These are phyloP conservation scores for Aspergillus neoniger DNA, from an alignment of 2,329 filamentous ascomycete species.

Conservation along the genomic window DNA sequence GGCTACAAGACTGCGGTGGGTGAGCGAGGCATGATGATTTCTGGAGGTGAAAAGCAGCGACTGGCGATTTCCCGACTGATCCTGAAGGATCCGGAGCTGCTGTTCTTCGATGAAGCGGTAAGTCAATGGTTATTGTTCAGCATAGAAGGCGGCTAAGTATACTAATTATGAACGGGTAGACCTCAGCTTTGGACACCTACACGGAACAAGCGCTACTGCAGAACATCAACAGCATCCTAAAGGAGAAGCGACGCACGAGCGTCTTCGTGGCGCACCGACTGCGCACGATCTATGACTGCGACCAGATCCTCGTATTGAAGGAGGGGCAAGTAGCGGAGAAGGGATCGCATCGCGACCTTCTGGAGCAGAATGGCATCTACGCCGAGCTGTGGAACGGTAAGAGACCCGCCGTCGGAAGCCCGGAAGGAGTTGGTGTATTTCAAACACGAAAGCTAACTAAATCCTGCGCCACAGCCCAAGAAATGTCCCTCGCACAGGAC, in stretches of 20 bases:
- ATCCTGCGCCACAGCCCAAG: slow-evolving; percentile 55
- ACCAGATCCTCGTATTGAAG: slow-evolving; percentile 87
- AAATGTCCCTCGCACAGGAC: slow-evolving; percentile 53
- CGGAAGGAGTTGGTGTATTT: neutral
- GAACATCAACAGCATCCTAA: slow-evolving; percentile 90
- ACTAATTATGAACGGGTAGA: slow-evolving; percentile 44
- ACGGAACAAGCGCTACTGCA: slow-evolving; percentile 87
- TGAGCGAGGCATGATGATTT: slow-evolving; percentile 95
- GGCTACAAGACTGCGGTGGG: slow-evolving; percentile 90
- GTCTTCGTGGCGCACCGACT: slow-evolving; percentile 93
- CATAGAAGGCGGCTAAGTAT: neutral
- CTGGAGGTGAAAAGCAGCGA: slow-evolving; percentile 89
- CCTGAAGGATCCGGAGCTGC: slow-evolving; percentile 82
- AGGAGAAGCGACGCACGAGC: slow-evolving; percentile 84
- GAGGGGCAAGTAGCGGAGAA: slow-evolving; percentile 83
- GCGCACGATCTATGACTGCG: slow-evolving; percentile 89
- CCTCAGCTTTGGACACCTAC: slow-evolving; percentile 86
- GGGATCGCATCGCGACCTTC: slow-evolving; percentile 81
- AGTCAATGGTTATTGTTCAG: slow-evolving; percentile 28
- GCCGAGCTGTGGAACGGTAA: slow-evolving; percentile 86
- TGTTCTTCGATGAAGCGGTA: slow-evolving; percentile 92
- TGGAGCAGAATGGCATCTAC: slow-evolving; percentile 74
- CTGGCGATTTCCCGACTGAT: slow-evolving; percentile 80
- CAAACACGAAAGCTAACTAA: slow-evolving; percentile 8
- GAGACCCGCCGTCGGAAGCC: slow-evolving; percentile 34